These are phyloP conservation scores for Styphnolobium japonicum DNA, from an alignment of 306 rosid species.

Conservation along the genomic window DNA sequence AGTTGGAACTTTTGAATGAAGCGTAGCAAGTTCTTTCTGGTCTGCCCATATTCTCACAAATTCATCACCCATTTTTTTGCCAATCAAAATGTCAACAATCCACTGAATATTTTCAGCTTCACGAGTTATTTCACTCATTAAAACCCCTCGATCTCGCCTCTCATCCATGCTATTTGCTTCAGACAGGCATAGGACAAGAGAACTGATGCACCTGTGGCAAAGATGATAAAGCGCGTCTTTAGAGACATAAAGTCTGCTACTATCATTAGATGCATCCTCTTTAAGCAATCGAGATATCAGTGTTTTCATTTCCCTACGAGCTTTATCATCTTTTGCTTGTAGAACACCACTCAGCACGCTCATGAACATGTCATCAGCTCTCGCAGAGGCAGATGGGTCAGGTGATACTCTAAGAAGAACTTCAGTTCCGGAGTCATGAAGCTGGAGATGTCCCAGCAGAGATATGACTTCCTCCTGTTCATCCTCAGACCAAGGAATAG, in stretches of 20 bases:
- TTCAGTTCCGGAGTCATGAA: slow-evolving; percentile 43
- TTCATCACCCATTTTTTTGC: slow-evolving; percentile 69
- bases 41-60: slow-evolving; percentile 90
- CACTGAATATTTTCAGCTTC: slow-evolving; percentile 90
- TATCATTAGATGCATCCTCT: slow-evolving; percentile 47
- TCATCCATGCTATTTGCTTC: slow-evolving; percentile 50
- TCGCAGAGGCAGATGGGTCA: slow-evolving; percentile 52
- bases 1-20: slow-evolving; percentile 69
- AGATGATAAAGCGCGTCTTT: slow-evolving; percentile 74
- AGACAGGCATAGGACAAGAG: slow-evolving; percentile 64
- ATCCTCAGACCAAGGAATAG: slow-evolving; percentile 83
- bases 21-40: slow-evolving; percentile 77
- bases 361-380: slow-evolving; percentile 53
- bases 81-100: slow-evolving; percentile 73
- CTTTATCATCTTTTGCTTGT: slow-evolving; percentile 84
- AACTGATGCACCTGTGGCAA: slow-evolving; percentile 65
- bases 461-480: slow-evolving; percentile 69
- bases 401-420: slow-evolving; percentile 69
- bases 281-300: slow-evolving; percentile 67
- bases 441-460: slow-evolving; percentile 61
- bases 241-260: slow-evolving; percentile 59
- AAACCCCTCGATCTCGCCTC: slow-evolving; percentile 52
- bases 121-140: slow-evolving; percentile 73
- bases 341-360: slow-evolving; percentile 63
- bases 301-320: slow-evolving; percentile 80